Evolutionary conservation across 257 asterid genomes (phyloP), one percentile per base, ranked within the genome.

Genomic region (Gentiana macrophylla): DNA sequence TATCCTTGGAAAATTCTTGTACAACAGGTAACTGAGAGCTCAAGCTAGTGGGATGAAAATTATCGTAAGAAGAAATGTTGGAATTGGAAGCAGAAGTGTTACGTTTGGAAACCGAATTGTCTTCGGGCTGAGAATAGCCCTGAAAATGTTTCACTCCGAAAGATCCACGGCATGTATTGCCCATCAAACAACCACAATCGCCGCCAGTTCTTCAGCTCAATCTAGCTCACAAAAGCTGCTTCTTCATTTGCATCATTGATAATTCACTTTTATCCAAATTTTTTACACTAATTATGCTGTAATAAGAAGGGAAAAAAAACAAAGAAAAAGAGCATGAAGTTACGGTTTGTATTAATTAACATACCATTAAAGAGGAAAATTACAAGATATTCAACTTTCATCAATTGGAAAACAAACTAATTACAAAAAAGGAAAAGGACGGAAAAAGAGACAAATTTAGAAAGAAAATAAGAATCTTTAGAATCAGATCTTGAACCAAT

Each of bases 161-260:
- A 80, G 91, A 85, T 70, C 95, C 95, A 61, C 97, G 94, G 94
- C 97, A 89, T 85, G 95, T 78, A 70, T 89, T 89, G 91, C 97
- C 97, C 97, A 89, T 89, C 70, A 86, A 89, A 78, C 92, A 70
- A 70, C 66, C 60, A 60, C 72, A 69, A 45, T 58, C 9, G 58
- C 79, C 24, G 24, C 70, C 60, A 38, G 69, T 24, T 24, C 44
- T 32, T 59, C 67, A 61, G 35, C 74, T 64, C 72, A 70, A 67
- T 64, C 15, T 13, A 34, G 4, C 57, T 13, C 62, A 55, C 48
- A 35, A 24, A 37, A 41, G 60, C 53, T 44, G 45, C 53, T 58
- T 61, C 65, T 60, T 67, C 76, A 61, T 67, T 79, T 58, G 51
- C 53, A 50, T 13, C 44, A 15, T 24, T 12, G 12, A 62, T 44